These are phyloP conservation scores for Lasiosphaeria miniovina DNA, from an alignment of 495 filamentous ascomycete species.

Conservation along the genomic window DNA sequence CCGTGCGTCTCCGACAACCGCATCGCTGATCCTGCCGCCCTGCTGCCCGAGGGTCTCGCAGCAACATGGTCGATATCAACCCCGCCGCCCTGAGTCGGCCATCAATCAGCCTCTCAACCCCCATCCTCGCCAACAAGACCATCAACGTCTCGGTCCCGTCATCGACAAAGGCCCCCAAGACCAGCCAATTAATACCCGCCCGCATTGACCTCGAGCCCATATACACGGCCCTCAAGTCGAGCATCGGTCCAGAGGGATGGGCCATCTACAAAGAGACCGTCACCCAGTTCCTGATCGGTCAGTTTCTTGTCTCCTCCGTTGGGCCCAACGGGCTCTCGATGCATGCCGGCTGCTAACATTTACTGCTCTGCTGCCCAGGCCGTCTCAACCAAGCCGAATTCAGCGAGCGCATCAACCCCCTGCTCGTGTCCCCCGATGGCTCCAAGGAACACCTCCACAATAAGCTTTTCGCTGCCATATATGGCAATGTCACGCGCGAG, in stretches of 20 bases:
- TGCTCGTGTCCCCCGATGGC: conserved; percentile 65
- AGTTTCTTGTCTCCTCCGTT: conserved; percentile 14
- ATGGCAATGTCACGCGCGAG: conserved; percentile 82
- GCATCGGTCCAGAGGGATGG: conserved; percentile 80
- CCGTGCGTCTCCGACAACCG: background rate
- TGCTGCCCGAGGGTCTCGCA: conserved; percentile 7
- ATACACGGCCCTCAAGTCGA: conserved; percentile 79
- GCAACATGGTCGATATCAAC: conserved; percentile 75
- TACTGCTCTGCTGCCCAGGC: conserved; percentile 45
- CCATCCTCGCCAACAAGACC: conserved; percentile 58
- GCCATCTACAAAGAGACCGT: conserved; percentile 80
- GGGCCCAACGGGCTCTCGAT: conserved; percentile 9
- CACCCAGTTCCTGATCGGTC: conserved; percentile 74
- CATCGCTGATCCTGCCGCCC: conserved; percentile 12
- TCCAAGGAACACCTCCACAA: conserved; percentile 84
- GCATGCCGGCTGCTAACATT: background rate
- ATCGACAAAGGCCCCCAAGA: conserved; percentile 60
- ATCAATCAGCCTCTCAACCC: conserved; percentile 58
- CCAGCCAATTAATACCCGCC: conserved; percentile 61
- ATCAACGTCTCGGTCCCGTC: conserved; percentile 55
- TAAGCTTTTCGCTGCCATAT: conserved; percentile 79
- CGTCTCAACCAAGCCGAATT: conserved; percentile 84
- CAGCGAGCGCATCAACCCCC: conserved; percentile 66
- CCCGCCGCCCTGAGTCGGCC: conserved; percentile 75
- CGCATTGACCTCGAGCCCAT: conserved; percentile 88